Evolutionary conservation across 331 rosid genomes (phyloP).

Genomic region (Stylosanthes scabra): DNA sequence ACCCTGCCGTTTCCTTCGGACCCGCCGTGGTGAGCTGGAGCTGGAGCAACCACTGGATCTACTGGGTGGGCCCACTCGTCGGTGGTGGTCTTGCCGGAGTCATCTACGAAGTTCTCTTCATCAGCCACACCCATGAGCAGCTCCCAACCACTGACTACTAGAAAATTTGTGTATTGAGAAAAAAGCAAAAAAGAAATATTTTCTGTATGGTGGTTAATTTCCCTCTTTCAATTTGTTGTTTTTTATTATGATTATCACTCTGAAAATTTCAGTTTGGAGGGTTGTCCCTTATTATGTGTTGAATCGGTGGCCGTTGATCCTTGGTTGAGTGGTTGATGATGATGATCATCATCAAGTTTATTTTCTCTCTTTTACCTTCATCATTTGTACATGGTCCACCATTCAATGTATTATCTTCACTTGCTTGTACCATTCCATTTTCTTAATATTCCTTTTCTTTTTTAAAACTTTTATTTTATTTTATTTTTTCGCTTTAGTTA

Average conservation of each 20-base stretch:
- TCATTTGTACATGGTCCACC: slow-evolving; percentile 34
- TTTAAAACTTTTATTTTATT: neutral
- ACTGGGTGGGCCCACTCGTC: slow-evolving; percentile 92
- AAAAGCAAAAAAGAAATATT: neutral
- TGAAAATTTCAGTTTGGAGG: slow-evolving; percentile 4
- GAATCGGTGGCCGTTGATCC: slow-evolving; percentile 46
- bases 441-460: neutral
- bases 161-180: slow-evolving; percentile 22
- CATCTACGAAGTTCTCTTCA: slow-evolving; percentile 71
- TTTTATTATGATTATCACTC: neutral
- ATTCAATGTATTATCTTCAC: slow-evolving; percentile 31
- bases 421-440: slow-evolving; percentile 15
- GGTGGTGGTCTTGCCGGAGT: slow-evolving; percentile 86
- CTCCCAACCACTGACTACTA: slow-evolving; percentile 67
- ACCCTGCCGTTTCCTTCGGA: slow-evolving; percentile 93
- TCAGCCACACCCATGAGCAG: slow-evolving; percentile 72
- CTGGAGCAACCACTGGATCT: slow-evolving; percentile 86
- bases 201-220: neutral
- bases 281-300: slow-evolving; percentile 44
- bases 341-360: slow-evolving; percentile 14
- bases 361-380: slow-evolving; percentile 15
- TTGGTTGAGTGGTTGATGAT: slow-evolving; percentile 39
- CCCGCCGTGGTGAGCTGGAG: slow-evolving; percentile 93
- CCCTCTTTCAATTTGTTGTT: neutral
- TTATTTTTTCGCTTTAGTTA: too few relatives aligned